These are phyloP conservation scores for Termitomyces sp. DNA, from an alignment of 768 basidiomycete species.

Conservation along the genomic window DNA sequence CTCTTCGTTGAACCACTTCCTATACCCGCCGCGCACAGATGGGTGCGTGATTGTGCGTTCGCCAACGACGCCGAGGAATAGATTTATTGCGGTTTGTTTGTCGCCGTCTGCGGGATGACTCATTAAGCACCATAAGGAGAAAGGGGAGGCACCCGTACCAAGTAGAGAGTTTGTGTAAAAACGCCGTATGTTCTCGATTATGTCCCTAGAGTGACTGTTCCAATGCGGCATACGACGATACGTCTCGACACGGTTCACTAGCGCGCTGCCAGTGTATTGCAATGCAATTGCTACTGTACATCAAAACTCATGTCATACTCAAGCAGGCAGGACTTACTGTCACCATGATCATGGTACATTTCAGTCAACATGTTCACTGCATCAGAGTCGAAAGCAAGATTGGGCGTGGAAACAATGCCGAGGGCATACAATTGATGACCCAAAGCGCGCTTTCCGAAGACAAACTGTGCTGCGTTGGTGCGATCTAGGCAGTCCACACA, in stretches of 20 bases:
- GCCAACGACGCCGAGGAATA: conserved; percentile 82
- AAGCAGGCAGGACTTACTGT: conserved; percentile 59
- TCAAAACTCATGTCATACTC: background rate
- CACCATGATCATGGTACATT: conserved; percentile 98
- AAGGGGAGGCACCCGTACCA: conserved; percentile 37
- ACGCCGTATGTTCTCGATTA: conserved; percentile 90
- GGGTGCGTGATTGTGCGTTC: conserved; percentile 44
- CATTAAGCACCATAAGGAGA: background rate
- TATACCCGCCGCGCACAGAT: conserved; percentile 65
- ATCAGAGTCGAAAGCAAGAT: conserved; percentile 87
- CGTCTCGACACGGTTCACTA: conserved; percentile 94
- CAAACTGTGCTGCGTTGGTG: conserved; percentile 95
- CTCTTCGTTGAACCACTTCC: conserved; percentile 77
- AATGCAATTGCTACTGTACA: conserved; percentile 63
- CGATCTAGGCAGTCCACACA: conserved; percentile 97
- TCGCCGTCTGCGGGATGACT: conserved; percentile 65
- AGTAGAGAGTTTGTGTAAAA: conserved; percentile 94
- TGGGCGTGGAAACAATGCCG: conserved; percentile 80
- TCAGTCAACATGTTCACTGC: conserved; percentile 96
- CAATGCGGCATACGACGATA: conserved; percentile 95
- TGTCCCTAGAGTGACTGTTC: conserved; percentile 95
- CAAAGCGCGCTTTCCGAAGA: conserved; percentile 90
- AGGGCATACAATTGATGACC: conserved; percentile 95
- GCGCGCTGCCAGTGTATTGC: conserved; percentile 94
- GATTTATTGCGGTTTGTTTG: conserved; percentile 94